These are phyloP conservation scores for Saururus chinensis DNA, from an alignment of 164 flowering plant genomes.

Conservation along the genomic window DNA sequence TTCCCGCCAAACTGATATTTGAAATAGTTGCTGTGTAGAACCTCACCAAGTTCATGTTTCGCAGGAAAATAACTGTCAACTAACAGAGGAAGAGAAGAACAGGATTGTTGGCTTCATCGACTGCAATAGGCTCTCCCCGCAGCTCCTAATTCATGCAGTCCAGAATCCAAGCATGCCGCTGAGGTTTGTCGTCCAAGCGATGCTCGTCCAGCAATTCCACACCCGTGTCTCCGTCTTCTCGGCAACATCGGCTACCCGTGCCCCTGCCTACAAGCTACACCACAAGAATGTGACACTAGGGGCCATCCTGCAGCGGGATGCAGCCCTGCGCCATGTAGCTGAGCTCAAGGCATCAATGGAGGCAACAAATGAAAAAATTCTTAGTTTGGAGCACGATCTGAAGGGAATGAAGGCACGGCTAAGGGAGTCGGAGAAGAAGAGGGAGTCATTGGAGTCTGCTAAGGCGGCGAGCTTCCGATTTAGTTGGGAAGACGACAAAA, in stretches of 20 bases:
- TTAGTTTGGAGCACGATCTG: slow-evolving; percentile 52
- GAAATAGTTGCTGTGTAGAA: background rate
- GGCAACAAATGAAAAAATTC: slow-evolving; percentile 44
- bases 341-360: slow-evolving; percentile 51
- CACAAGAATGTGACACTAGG: slow-evolving; percentile 37
- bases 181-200: slow-evolving; percentile 66
- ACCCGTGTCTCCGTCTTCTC: slow-evolving; percentile 43
- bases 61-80: slow-evolving; percentile 35
- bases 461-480: slow-evolving; percentile 50
- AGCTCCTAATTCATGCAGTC: slow-evolving; percentile 49
- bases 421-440: slow-evolving; percentile 14
- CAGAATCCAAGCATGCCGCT: slow-evolving; percentile 79
- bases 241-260: slow-evolving; percentile 3
- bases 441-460: slow-evolving; percentile 12
- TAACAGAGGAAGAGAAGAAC: slow-evolving; percentile 49
- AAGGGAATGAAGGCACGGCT: slow-evolving; percentile 44
- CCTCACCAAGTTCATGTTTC: background rate
- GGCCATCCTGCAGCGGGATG: slow-evolving; percentile 54
- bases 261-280: slow-evolving; percentile 2
- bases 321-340: slow-evolving; percentile 44
- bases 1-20: no score
- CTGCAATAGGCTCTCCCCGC: slow-evolving; percentile 57
- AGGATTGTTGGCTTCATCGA: slow-evolving; percentile 46
- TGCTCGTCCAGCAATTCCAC: slow-evolving; percentile 68
- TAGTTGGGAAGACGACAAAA: slow-evolving; percentile 21